These are phyloP conservation scores for Lactarius tabidus DNA, from an alignment of 768 basidiomycete genomes.

Conservation along the genomic window DNA sequence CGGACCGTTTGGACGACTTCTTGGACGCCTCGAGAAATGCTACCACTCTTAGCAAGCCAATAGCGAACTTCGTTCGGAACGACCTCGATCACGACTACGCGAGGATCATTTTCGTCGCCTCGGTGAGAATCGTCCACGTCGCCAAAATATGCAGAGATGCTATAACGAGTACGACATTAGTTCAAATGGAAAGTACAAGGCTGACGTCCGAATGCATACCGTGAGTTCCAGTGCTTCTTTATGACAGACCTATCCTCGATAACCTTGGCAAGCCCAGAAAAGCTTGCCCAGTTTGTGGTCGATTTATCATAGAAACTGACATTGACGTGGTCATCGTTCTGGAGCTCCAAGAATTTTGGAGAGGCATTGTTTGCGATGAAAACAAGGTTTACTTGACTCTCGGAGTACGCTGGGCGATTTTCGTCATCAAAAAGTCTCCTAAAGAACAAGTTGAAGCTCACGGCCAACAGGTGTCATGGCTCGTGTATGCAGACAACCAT, in stretches of 20 bases:
- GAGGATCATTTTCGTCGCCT: constrained; percentile 75
- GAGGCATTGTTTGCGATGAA: constrained; percentile 75
- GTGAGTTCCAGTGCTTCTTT: constrained; percentile 57
- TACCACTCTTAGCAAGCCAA: constrained; percentile 64
- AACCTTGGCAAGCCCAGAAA: constrained; percentile 67
- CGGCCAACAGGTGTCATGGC: constrained; percentile 75
- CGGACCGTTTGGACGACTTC: constrained; percentile 54
- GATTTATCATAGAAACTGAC: constrained; percentile 68
- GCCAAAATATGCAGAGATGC: constrained; percentile 76
- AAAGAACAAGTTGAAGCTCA: constrained; percentile 33
- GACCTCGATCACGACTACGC: constrained; percentile 75
- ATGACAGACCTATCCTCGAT: constrained; percentile 59
- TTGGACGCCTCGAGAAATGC: constrained; percentile 55
- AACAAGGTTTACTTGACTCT: constrained; percentile 50
- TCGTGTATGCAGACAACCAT: constrained; percentile 72
- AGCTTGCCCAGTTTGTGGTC: constrained; percentile 77
- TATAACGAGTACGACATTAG: constrained; percentile 28
- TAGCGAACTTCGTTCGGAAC: constrained; percentile 78
- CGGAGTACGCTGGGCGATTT: constrained; percentile 38
- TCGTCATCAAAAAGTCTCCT: not conserved
- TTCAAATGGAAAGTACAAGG: not conserved
- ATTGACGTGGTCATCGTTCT: constrained; percentile 74
- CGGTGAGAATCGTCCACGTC: constrained; percentile 79
- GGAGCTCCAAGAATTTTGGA: constrained; percentile 71
- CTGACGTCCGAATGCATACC: constrained; percentile 36